These are phyloP conservation scores for Macrocystidia cucumis DNA, from an alignment of 1,284 basidiomycete genomes.

Conservation along the genomic window DNA sequence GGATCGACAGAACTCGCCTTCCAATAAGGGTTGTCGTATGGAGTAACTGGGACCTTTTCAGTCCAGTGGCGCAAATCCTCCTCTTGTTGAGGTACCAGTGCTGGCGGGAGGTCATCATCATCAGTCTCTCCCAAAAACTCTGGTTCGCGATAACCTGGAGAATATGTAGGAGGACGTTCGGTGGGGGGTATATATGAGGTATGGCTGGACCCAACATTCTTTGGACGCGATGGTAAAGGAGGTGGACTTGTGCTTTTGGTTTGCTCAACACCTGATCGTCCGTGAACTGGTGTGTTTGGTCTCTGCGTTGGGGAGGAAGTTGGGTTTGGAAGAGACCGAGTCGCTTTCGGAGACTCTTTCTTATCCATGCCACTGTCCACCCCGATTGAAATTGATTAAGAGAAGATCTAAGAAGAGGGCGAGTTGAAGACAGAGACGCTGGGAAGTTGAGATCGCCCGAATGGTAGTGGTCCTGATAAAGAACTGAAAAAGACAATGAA, in stretches of 20 bases:
- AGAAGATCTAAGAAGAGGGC: too few relatives aligned
- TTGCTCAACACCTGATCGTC: slow-evolving; percentile 16
- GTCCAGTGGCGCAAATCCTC: neutral
- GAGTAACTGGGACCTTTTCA: neutral
- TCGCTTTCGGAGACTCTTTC: slow-evolving; percentile 26
- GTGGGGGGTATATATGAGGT: slow-evolving; percentile 26
- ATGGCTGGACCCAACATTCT: slow-evolving; percentile 30
- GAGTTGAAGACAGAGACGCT: too few relatives aligned
- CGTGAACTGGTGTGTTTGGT: slow-evolving; percentile 30
- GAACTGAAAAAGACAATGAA: too few relatives aligned
- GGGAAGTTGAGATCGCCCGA: too few relatives aligned
- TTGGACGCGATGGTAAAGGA: slow-evolving; percentile 27
- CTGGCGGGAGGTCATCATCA: slow-evolving; percentile 20
- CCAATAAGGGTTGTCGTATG: too few relatives aligned
- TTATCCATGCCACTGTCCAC: too few relatives aligned
- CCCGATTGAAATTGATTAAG: too few relatives aligned
- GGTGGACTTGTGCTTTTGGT: slow-evolving; percentile 20
- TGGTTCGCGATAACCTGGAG: slow-evolving; percentile 31
- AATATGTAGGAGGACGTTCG: slow-evolving; percentile 23
- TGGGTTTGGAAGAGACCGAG: slow-evolving; percentile 33
- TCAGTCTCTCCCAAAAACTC: slow-evolving; percentile 31
- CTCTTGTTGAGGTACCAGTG: neutral
- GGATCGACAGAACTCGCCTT: too few relatives aligned
- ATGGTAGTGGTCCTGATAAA: too few relatives aligned
- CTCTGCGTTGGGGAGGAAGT: slow-evolving; percentile 24